Conservation (phyloP, 2,329 filamentous ascomycete species). For the Stagonosporopsis tanaceti region DNA sequence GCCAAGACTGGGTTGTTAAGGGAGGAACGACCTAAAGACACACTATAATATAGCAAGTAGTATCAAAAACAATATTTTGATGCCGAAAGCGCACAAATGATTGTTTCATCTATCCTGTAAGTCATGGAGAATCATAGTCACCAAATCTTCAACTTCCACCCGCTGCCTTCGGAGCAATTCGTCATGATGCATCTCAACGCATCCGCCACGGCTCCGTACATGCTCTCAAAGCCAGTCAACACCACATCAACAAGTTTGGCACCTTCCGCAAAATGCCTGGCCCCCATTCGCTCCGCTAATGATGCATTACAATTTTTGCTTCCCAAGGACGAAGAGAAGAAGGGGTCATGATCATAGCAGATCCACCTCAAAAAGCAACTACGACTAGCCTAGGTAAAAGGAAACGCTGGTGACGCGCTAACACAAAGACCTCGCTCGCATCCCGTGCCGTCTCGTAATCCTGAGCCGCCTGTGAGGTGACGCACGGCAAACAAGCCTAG, state of each 20-base stretch:
- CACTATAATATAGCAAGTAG: background rate
- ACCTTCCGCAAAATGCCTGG: background rate
- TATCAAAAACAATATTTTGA: background rate
- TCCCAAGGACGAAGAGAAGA: constrained; percentile 20
- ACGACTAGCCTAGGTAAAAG: background rate
- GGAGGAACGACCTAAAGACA: background rate
- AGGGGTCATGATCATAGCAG: constrained; percentile 1
- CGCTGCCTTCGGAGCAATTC: constrained; percentile 2
- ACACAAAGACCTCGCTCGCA: background rate
- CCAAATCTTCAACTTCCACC: constrained; percentile 8
- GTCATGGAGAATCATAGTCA: constrained; percentile 7
- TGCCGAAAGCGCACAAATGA: constrained; percentile 1
- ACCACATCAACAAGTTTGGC: constrained; percentile 4
- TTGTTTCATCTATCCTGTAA: constrained; percentile 22
- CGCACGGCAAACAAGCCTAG: constrained; percentile 16
- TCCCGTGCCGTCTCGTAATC: background rate
- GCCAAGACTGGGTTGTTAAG: background rate
- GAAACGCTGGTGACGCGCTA: background rate
- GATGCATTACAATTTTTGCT: constrained; percentile 23
- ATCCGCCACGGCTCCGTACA: background rate
- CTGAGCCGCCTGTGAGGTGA: background rate
- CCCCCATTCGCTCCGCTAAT: constrained; percentile 3
- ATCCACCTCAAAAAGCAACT: constrained; percentile 4
- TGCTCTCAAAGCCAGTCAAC: background rate
- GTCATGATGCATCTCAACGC: constrained; percentile 9